Base-by-base conservation (phyloP, 371 early-diverging fungal genomes). In the Mortierella sp. region DNA sequence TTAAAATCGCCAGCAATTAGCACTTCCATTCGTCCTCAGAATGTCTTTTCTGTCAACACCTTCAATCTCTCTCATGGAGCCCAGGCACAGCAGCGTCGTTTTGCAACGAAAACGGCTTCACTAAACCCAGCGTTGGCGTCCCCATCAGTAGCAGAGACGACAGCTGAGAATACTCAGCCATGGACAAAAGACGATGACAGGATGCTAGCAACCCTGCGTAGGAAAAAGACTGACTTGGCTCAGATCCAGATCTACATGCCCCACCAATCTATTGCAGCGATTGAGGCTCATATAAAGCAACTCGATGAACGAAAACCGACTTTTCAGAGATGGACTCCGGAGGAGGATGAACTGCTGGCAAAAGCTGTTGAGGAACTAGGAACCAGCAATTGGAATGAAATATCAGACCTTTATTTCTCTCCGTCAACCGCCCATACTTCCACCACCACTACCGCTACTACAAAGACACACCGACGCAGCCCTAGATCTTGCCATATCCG, bases 401-500 rank as follows among this genome's bases (percentile, higher is more conserved):
- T 64, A 59, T 76, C 67, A 57, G 72, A 67, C 16, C 4, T 32
- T 8, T 71, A 70, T 45, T 76, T 76, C 36, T 65, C 65, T 6
- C 32, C 61, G 9, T 4, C 45, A 45, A 45, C 45, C 45, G 16
- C 11, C 16, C 45, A 11, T 16, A 16, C 40, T 36, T 38, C 28
- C n/a, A n/a, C n/a, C n/a, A n/a, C n/a, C n/a, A n/a, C n/a, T n/a
- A n/a, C n/a, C n/a, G n/a, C n/a, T 15, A 24, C 62, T 57, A 16
- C 33, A 13, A 47, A 21, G 9, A 4, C 22, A 58, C 33, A 33
- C 10, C 58, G 58, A 36, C 45, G 45, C 45, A 76, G 70, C 38
- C 67, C 76, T 5, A 58, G 76, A 9, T 70, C 76, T 5, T 76
- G 76, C 58, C 70, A 76, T 59, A 76, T 76, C 52, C 66, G 70